Conservation (phyloP, 139 green algal genomes). For the Tetraselmis chui region DNA sequence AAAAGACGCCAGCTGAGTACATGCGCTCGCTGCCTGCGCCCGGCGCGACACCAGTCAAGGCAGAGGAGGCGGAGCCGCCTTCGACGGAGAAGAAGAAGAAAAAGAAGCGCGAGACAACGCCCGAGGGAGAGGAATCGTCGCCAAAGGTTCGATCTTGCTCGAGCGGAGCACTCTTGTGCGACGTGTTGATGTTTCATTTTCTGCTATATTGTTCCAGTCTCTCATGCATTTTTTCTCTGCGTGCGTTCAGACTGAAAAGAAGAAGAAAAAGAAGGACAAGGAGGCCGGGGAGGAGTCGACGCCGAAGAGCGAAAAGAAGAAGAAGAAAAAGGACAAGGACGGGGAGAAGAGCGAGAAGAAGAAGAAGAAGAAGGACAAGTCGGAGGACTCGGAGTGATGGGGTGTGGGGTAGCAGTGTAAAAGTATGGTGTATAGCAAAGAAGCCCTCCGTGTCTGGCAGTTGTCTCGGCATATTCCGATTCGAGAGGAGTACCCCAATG, state of each 20-base stretch:
- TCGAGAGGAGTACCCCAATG: too few species aligned
- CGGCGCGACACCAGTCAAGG: not conserved
- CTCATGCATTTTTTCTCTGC: not conserved
- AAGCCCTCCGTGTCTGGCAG: too few species aligned
- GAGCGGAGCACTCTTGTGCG: too few species aligned
- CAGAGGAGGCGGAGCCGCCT: not conserved
- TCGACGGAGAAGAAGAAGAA: slow-evolving; percentile 10
- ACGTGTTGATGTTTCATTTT: too few species aligned
- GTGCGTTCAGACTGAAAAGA: not conserved
- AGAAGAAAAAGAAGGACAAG: slow-evolving; percentile 17
- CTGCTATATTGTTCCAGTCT: not conserved
- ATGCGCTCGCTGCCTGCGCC: slow-evolving; percentile 62
- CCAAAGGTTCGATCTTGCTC: not conserved
- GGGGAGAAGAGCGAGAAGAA: slow-evolving; percentile 32
- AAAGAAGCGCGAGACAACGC: slow-evolving; percentile 16
- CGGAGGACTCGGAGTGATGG: slow-evolving; percentile 1
- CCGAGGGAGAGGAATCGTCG: not conserved
- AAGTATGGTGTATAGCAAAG: too few species aligned
- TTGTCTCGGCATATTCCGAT: too few species aligned
- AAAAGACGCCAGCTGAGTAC: slow-evolving; percentile 90
- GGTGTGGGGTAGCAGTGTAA: too few species aligned
- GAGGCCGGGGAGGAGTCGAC: not conserved
- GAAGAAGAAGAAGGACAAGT: slow-evolving; percentile 36
- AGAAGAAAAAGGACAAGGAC: slow-evolving; percentile 33
- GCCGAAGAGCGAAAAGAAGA: slow-evolving; percentile 14